Conservation (phyloP, 164 flowering plant species). For the Kingdonia uniflora region DNA sequence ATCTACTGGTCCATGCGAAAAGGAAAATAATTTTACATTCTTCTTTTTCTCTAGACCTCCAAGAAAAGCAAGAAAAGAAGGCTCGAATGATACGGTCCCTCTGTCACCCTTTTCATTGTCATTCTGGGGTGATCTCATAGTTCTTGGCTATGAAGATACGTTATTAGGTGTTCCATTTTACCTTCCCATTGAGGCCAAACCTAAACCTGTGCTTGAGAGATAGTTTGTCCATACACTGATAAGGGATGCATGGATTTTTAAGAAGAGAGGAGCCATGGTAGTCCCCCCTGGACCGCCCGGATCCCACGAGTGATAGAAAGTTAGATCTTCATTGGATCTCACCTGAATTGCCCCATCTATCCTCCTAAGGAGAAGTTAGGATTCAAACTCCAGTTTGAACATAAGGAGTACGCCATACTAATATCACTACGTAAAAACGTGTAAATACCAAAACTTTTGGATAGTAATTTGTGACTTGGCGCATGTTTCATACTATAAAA, state of each 20-base stretch:
- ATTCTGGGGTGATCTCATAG: neutral
- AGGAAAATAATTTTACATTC: too few relatives aligned
- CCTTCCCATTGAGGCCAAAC: neutral
- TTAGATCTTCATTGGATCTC: slow-evolving; percentile 3
- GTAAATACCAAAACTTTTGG: too few relatives aligned
- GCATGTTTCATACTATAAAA: too few relatives aligned
- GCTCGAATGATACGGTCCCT: too few relatives aligned
- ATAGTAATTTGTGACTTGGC: too few relatives aligned
- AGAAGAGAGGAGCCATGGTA: neutral
- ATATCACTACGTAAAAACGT: too few relatives aligned
- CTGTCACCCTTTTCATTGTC: too few relatives aligned
- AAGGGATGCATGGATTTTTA: neutral
- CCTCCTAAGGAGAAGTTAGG: neutral
- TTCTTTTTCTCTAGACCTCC: too few relatives aligned
- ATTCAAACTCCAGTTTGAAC: neutral
- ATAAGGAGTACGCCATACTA: neutral
- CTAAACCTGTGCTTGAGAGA: neutral
- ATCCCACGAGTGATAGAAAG: slow-evolving; percentile 2
- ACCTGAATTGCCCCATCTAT: neutral
- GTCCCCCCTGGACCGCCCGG: neutral
- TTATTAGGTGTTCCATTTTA: neutral
- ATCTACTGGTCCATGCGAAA: too few relatives aligned
- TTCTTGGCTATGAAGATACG: neutral
- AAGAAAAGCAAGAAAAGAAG: too few relatives aligned
- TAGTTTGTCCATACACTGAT: slow-evolving; percentile 1